Conservation (phyloP, 208 protist species). For the Leishmania braziliensis region DNA sequence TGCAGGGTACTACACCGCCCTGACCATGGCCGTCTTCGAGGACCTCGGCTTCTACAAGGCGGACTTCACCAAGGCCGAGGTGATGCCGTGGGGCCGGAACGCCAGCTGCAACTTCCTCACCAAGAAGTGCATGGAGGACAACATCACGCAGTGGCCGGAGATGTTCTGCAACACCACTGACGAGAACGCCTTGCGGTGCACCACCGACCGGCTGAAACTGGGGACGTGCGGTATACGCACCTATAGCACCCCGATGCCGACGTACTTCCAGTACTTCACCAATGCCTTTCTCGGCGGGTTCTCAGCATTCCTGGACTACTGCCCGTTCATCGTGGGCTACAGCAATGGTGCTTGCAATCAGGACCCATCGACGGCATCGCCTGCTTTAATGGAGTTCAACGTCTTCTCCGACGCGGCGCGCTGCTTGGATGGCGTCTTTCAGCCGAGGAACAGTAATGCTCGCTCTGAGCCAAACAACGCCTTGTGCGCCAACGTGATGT, state of each 20-base stretch:
- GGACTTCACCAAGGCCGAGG: constrained; percentile 60
- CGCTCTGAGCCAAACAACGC: not conserved
- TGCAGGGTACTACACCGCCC: constrained; percentile 49
- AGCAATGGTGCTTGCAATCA: not conserved
- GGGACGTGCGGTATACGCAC: constrained; percentile 32
- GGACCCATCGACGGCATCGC: constrained; percentile 7
- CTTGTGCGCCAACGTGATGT: not conserved
- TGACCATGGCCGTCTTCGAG: constrained; percentile 86
- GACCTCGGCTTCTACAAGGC: constrained; percentile 82
- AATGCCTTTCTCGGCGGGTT: constrained; percentile 15
- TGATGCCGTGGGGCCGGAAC: constrained; percentile 71
- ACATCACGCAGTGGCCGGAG: constrained; percentile 34
- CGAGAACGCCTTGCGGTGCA: not conserved
- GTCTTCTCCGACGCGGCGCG: constrained; percentile 1
- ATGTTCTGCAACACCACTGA: constrained; percentile 71
- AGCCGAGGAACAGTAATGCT: not conserved
- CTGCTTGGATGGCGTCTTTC: not conserved
- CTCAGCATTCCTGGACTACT: constrained; percentile 50
- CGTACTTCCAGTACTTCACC: constrained; percentile 58
- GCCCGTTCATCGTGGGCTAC: constrained; percentile 17
- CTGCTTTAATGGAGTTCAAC: constrained; percentile 17
- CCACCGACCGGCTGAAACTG: not conserved
- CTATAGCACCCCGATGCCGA: constrained; percentile 1
- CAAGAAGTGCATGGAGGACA: constrained; percentile 44
- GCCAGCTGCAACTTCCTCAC: constrained; percentile 58